phyloP scores from a whole-genome alignment of 2,329 filamentous ascomycete species.

The Dactylellina parvicollis region DNA sequence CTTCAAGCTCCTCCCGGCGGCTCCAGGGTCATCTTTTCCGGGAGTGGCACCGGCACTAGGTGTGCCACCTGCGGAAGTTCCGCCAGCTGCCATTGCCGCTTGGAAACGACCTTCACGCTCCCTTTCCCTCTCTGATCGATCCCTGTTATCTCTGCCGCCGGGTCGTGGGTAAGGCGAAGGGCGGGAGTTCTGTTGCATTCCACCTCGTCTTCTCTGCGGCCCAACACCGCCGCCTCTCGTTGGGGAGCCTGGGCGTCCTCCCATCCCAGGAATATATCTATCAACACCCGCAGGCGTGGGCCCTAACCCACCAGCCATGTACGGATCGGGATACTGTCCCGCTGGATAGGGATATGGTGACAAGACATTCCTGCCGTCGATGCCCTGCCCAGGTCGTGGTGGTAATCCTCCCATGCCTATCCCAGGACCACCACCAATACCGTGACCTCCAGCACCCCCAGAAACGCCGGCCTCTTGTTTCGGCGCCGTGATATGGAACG shows the following conservation, averaged over 20 bases:
- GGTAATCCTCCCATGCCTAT: conserved; percentile 56
- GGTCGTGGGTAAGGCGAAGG: conserved; percentile 50
- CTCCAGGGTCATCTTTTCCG: conserved; percentile 82
- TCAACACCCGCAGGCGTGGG: conserved; percentile 57
- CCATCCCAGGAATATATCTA: conserved; percentile 55
- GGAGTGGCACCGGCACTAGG: conserved; percentile 77
- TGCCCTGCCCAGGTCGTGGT: conserved; percentile 28
- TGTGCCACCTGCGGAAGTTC: conserved; percentile 76
- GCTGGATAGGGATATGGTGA: conserved; percentile 44
- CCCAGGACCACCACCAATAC: conserved; percentile 55
- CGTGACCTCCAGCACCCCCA: conserved; percentile 66
- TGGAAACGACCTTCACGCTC: conserved; percentile 67
- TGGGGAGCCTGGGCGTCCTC: conserved; percentile 52
- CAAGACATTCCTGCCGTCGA: conserved; percentile 50
- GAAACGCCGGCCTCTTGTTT: conserved; percentile 71
- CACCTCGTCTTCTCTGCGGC: conserved; percentile 46
- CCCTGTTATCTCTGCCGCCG: conserved; percentile 41
- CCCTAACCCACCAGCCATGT: conserved; percentile 55
- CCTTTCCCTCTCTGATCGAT: conserved; percentile 53
- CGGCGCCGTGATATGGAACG: conserved; percentile 89
- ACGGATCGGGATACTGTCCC: conserved; percentile 55
- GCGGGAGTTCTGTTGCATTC: conserved; percentile 44
- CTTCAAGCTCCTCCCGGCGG: conserved; percentile 90
- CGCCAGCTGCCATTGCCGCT: conserved; percentile 63
- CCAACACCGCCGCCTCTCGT: conserved; percentile 47